Conservation (phyloP, 1,139 yeast genomes). For the Pichia sp. region DNA sequence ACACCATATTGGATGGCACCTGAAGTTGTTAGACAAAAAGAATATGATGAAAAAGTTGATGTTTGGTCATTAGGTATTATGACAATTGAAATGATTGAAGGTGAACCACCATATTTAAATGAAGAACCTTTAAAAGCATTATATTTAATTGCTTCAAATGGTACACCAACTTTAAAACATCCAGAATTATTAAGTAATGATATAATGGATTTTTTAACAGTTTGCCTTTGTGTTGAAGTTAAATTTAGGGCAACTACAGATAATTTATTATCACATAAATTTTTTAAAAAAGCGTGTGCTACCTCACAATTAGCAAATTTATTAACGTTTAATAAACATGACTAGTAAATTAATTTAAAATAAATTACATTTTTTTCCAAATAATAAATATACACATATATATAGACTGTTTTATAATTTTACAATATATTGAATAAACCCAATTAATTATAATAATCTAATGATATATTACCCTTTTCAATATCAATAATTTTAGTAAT, state of each 20-base stretch:
- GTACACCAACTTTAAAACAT: constrained; percentile 88
- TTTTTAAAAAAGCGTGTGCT: constrained; percentile 66
- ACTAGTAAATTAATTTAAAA: background rate
- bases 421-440: too few species aligned
- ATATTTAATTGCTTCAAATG: constrained; percentile 90
- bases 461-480: constrained; percentile 1
- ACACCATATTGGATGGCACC: constrained; percentile 99
- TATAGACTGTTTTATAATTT: too few species aligned
- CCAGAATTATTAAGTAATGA: constrained; percentile 75
- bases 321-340: constrained; percentile 24
- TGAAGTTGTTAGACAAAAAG: constrained; percentile 94
- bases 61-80: constrained; percentile 97
- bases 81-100: constrained; percentile 98
- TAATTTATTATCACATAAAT: constrained; percentile 76
- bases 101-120: constrained; percentile 94
- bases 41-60: constrained; percentile 93
- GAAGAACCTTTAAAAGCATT: constrained; percentile 90
- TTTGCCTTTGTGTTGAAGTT: constrained; percentile 93
- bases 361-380: background rate
- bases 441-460: too few species aligned
- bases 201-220: constrained; percentile 80
- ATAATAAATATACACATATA: background rate
- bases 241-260: constrained; percentile 86
- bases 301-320: constrained; percentile 63
- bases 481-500: constrained; percentile 33